These are phyloP conservation scores for Emericellopsis atlantica DNA, from an alignment of 2,329 filamentous ascomycete species.

Conservation along the genomic window DNA sequence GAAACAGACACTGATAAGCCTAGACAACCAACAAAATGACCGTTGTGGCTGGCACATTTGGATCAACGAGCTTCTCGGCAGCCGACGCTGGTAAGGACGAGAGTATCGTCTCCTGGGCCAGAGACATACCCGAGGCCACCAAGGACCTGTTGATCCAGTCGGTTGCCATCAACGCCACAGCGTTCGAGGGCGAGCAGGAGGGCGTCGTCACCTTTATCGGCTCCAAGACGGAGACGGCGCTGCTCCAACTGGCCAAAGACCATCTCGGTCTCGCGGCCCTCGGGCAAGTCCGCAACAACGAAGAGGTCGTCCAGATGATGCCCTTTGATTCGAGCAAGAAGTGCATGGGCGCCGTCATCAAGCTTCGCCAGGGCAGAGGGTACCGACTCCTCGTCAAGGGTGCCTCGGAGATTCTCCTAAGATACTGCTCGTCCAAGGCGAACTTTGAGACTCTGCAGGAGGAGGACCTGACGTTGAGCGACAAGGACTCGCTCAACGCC, in stretches of 20 bases:
- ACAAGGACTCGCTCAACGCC: constrained; percentile 31
- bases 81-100: constrained; percentile 2
- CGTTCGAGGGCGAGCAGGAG: constrained; percentile 33
- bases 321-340: constrained; percentile 42
- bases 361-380: constrained; percentile 20
- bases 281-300: constrained; percentile 31
- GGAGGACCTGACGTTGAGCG: constrained; percentile 25
- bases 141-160: constrained; percentile 21
- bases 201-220: constrained; percentile 30
- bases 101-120: constrained; percentile 1
- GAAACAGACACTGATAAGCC: background rate
- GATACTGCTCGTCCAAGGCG: constrained; percentile 36
- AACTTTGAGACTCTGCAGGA: constrained; percentile 15
- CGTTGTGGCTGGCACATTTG: constrained; percentile 10
- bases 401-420: constrained; percentile 41
- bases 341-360: constrained; percentile 42
- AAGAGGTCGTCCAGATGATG: constrained; percentile 31
- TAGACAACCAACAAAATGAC: constrained; percentile 15
- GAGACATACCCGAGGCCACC: constrained; percentile 10
- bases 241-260: constrained; percentile 36
- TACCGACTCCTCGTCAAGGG: constrained; percentile 42
- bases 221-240: constrained; percentile 41
- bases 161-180: constrained; percentile 33
- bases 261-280: constrained; percentile 31
- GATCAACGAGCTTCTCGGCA: constrained; percentile 8